Percentiles rank a stretch among this genome's conserved stretches.
phyloP scores from a whole-genome alignment of 2,329 filamentous ascomycete genomes.

The Cryoendolithus antarcticus region DNA sequence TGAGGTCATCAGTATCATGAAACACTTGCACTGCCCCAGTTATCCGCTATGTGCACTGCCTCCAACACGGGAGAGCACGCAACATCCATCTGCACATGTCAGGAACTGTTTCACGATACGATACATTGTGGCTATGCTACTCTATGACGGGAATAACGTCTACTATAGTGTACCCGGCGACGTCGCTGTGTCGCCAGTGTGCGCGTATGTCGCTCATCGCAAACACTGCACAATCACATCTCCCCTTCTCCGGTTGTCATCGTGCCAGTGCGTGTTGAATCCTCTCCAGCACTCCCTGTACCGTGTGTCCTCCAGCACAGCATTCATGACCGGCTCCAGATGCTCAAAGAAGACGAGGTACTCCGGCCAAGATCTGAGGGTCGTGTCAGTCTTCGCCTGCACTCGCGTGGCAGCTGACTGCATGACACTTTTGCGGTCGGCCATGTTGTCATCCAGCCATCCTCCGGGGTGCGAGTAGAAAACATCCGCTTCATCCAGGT shows the following conservation, averaged over 20 bases:
- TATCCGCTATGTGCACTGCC: too few species aligned
- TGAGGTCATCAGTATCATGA: too few species aligned
- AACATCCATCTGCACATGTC: too few species aligned
- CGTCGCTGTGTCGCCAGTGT: too few species aligned
- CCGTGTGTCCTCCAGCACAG: conserved; percentile 30
- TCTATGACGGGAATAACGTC: too few species aligned
- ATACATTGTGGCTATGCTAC: too few species aligned
- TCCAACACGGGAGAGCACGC: too few species aligned
- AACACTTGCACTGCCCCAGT: too few species aligned
- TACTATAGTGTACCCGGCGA: too few species aligned
- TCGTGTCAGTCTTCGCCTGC: conserved; percentile 6
- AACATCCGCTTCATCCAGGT: conserved; percentile 79
- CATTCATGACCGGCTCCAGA: conserved; percentile 38
- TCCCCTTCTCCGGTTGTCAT: conserved; percentile 48
- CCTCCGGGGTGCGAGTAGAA: conserved; percentile 59
- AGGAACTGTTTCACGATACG: too few species aligned
- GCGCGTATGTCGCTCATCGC: neutral
- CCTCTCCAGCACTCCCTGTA: conserved; percentile 49
- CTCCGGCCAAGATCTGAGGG: conserved; percentile 28
- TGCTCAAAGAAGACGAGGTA: conserved; percentile 45
- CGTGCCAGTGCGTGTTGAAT: conserved; percentile 51
- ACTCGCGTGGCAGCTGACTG: conserved; percentile 5
- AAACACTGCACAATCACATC: conserved; percentile 48
- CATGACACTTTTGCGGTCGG: conserved; percentile 9
- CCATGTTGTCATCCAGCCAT: conserved; percentile 34